Percentiles rank a stretch among this genome's conserved stretches.
Evolutionary conservation across 345 rosid species (phyloP).

Genomic region (Lepidium sativum): DNA sequence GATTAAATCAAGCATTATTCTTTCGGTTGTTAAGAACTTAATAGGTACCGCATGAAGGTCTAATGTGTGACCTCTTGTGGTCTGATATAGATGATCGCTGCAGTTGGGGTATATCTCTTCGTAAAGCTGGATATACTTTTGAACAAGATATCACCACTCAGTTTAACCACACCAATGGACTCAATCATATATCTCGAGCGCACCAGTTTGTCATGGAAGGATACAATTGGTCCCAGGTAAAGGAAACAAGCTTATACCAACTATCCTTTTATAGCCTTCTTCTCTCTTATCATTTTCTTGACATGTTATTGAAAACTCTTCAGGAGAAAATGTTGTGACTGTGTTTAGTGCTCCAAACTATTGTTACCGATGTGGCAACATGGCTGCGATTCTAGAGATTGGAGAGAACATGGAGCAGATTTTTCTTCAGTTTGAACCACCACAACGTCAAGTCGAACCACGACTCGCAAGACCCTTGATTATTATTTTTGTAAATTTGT

Average conservation of each 20-base stretch:
- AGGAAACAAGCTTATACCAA: background rate
- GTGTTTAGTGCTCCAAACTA: constrained; percentile 7
- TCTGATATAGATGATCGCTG: constrained; percentile 91
- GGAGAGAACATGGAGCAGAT: constrained; percentile 93
- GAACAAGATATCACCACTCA: constrained; percentile 79
- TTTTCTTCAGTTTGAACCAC: constrained; percentile 86
- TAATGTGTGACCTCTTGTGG: constrained; percentile 92
- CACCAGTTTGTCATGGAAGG: constrained; percentile 97
- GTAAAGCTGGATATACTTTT: constrained; percentile 33
- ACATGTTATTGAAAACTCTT: background rate
- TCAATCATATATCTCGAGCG: constrained; percentile 68
- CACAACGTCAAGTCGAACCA: constrained; percentile 83
- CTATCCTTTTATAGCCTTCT: too few relatives aligned
- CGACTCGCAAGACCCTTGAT: constrained; percentile 91
- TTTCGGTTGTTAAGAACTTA: background rate
- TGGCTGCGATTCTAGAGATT: constrained; percentile 92
- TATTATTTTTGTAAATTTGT: constrained; percentile 44
- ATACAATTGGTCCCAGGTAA: constrained; percentile 87
- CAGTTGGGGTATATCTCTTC: constrained; percentile 94
- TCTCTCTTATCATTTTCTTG: background rate
- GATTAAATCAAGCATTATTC: background rate
- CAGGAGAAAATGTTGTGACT: constrained; percentile 79
- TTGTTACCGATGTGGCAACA: constrained; percentile 65
- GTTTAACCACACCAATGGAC: constrained; percentile 79
- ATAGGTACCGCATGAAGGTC: constrained; percentile 94